Percentiles rank a stretch among this genome's conserved stretches.
These are phyloP conservation scores for Beauveria rudraprayagi DNA, from an alignment of 2,329 filamentous ascomycete genomes.

Conservation along the genomic window DNA sequence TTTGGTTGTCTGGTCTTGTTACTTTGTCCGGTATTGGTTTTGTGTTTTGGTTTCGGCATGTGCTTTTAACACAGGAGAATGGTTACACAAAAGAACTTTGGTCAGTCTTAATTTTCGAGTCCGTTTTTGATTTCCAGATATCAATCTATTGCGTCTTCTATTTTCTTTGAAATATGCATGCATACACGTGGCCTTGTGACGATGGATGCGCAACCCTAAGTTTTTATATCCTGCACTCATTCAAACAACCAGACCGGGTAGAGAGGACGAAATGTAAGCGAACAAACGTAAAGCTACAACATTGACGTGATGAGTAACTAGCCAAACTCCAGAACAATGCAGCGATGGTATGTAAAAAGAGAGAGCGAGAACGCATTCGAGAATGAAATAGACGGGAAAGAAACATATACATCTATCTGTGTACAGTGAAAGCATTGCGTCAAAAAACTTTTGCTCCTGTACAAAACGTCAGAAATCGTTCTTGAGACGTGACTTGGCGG, in stretches of 20 bases:
- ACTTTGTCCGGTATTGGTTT: neutral
- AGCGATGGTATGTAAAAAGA: constrained; percentile 5
- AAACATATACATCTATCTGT: neutral
- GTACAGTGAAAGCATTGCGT: neutral
- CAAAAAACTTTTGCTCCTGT: neutral
- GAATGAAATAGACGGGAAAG: neutral
- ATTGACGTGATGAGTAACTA: neutral
- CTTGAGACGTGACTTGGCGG: neutral
- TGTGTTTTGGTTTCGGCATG: neutral
- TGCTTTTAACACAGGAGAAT: constrained; percentile 8
- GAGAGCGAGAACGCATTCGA: neutral
- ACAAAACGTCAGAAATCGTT: neutral
- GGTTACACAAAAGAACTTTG: constrained; percentile 12
- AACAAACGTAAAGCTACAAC: neutral
- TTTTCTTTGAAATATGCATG: neutral
- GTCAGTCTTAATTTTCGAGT: neutral
- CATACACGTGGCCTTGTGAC: neutral
- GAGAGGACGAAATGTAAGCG: neutral
- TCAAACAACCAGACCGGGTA: neutral
- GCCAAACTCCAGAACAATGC: constrained; percentile 6
- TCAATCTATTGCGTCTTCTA: neutral
- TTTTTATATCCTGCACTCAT: neutral
- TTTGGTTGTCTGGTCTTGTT: neutral
- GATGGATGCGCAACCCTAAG: neutral
- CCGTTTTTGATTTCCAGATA: neutral